A percentile compares a stretch with the other conserved stretches of the same genome.
Conservation (phyloP, 1,139 yeast species). For the Maudiozyma humilis region DNA sequence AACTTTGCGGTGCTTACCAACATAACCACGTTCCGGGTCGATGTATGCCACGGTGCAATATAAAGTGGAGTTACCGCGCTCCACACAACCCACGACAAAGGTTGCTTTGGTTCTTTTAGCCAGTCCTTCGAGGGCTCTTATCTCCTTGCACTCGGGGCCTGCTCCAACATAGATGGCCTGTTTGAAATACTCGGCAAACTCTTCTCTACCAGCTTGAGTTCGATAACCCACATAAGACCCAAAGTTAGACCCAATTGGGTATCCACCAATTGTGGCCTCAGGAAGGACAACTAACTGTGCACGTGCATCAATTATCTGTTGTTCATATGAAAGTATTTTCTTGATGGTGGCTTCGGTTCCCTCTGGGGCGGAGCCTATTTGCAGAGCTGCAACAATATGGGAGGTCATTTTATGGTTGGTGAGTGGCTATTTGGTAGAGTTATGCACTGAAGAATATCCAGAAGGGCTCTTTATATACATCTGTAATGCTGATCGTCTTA, state of each 20-base stretch:
- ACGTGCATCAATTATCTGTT: not conserved
- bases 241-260: slow-evolving; percentile 1
- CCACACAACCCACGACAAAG: slow-evolving; percentile 1
- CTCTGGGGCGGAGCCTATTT: not conserved
- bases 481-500: too few relatives aligned
- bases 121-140: not conserved
- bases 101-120: slow-evolving; percentile 2
- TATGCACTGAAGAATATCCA: too few relatives aligned
- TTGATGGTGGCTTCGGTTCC: not conserved
- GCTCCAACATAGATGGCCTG: not conserved
- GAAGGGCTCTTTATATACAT: too few relatives aligned
- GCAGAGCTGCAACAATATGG: slow-evolving; percentile 1
- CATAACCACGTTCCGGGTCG: slow-evolving; percentile 1
- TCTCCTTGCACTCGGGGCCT: not conserved
- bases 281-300: slow-evolving; percentile 1
- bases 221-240: slow-evolving; percentile 2
- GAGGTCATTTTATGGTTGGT: too few relatives aligned
- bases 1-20: slow-evolving; percentile 3
- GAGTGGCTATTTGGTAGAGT: too few relatives aligned
- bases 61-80: not conserved
- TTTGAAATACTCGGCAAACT: not conserved
- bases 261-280: slow-evolving; percentile 2
- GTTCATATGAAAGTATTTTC: slow-evolving; percentile 2
- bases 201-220: not conserved
- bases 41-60: slow-evolving; percentile 2